Evolutionary conservation across 2,329 filamentous ascomycete genomes (phyloP).

Genomic region (Sporothrix luriei): DNA sequence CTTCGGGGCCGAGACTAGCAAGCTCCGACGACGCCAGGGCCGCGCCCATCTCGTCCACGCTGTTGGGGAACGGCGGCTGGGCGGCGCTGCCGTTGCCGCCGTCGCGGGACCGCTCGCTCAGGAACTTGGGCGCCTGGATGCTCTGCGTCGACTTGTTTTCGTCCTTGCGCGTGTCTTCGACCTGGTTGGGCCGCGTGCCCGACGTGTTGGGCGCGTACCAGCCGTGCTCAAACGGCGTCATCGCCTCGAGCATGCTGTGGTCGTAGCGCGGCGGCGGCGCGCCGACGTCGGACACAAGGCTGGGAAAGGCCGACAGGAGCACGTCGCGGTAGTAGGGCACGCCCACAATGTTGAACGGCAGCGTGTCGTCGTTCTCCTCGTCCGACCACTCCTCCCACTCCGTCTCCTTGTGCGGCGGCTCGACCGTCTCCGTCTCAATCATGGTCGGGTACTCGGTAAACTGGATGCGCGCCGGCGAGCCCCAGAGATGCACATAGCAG

Average conservation of each 20-base stretch:
- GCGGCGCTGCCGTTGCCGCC: slow-evolving; percentile 27
- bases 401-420: slow-evolving; percentile 45
- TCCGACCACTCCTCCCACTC: slow-evolving; percentile 37
- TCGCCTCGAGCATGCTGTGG: slow-evolving; percentile 64
- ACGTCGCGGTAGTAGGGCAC: slow-evolving; percentile 92
- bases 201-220: slow-evolving; percentile 76
- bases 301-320: slow-evolving; percentile 87
- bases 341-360: slow-evolving; percentile 80
- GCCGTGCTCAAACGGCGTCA: slow-evolving; percentile 74
- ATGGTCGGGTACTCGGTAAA: slow-evolving; percentile 82
- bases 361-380: slow-evolving; percentile 43
- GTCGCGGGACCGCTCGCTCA: slow-evolving; percentile 88
- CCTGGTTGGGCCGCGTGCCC: slow-evolving; percentile 76
- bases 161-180: slow-evolving; percentile 70
- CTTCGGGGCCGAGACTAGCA: slow-evolving; percentile 75
- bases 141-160: slow-evolving; percentile 61
- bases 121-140: slow-evolving; percentile 80
- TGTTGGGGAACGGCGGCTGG: slow-evolving; percentile 42
- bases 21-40: slow-evolving; percentile 69
- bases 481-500: slow-evolving; percentile 82
- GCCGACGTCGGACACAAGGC: slow-evolving; percentile 79
- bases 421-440: slow-evolving; percentile 73
- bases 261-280: slow-evolving; percentile 79
- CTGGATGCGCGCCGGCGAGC: slow-evolving; percentile 79
- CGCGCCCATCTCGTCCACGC: slow-evolving; percentile 61